phyloP scores from a whole-genome alignment of 345 rosid genomes.

The Aquilaria yunnanensis region DNA sequence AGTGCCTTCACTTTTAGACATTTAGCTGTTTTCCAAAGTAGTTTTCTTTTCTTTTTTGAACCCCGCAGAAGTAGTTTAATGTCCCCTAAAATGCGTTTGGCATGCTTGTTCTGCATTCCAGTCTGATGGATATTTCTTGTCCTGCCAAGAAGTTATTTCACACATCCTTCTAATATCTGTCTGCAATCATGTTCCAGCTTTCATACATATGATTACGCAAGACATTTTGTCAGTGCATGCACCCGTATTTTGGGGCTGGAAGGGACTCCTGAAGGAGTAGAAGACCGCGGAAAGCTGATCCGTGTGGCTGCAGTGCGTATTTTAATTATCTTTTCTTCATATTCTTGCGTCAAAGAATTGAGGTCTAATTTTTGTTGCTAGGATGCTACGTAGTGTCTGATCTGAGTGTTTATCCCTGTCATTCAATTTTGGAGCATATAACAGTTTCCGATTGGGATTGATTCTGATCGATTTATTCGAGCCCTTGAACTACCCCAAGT shows the following conservation, averaged over 20 bases:
- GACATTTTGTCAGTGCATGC: slow-evolving; percentile 65
- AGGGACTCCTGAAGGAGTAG: slow-evolving; percentile 66
- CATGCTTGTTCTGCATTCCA: too few species aligned
- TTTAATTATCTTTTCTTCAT: too few species aligned
- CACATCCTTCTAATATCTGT: not conserved
- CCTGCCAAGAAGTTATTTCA: too few species aligned
- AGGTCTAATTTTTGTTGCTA: slow-evolving; percentile 11
- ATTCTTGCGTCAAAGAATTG: too few species aligned
- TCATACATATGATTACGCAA: slow-evolving; percentile 57
- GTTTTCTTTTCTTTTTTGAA: too few species aligned
- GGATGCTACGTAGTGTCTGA: slow-evolving; percentile 19
- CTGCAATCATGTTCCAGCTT: slow-evolving; percentile 29
- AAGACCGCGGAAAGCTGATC: slow-evolving; percentile 58
- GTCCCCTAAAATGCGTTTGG: too few species aligned
- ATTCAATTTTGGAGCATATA: slow-evolving; percentile 1
- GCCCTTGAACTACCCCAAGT: slow-evolving; percentile 57
- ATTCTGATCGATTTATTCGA: slow-evolving; percentile 47
- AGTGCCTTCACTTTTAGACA: too few species aligned
- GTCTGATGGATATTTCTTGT: too few species aligned
- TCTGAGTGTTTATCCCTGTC: too few species aligned
- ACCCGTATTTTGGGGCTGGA: slow-evolving; percentile 63
- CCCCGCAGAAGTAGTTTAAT: too few species aligned
- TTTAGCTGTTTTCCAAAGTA: too few species aligned
- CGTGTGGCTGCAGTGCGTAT: slow-evolving; percentile 42
- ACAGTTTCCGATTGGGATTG: slow-evolving; percentile 65